Evolutionary conservation across 1,284 basidiomycete species (phyloP).

Genomic region (Moesziomyces parantarcticus): DNA sequence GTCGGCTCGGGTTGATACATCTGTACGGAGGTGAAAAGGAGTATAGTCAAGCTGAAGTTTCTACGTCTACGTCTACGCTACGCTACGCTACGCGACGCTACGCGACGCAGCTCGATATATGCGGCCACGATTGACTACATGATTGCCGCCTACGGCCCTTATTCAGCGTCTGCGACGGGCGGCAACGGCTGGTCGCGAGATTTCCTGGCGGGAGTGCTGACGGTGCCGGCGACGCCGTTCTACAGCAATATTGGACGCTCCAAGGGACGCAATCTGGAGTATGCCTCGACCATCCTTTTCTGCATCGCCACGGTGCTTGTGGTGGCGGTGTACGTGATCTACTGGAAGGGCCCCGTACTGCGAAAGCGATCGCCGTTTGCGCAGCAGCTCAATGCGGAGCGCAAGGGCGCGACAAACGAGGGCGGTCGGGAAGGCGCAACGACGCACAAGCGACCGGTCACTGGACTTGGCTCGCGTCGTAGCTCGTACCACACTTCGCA

Average conservation of each 20-base stretch:
- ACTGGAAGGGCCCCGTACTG: constrained; percentile 66
- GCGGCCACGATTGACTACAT: constrained; percentile 69
- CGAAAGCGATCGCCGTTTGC: constrained; percentile 46
- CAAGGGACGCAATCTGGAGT: constrained; percentile 62
- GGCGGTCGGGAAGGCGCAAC: constrained; percentile 23
- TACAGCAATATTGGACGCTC: constrained; percentile 66
- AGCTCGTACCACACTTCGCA: constrained; percentile 43
- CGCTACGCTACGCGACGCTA: too few relatives aligned
- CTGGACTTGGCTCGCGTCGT: constrained; percentile 28
- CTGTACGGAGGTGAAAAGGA: too few relatives aligned
- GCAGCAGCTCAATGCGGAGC: constrained; percentile 29
- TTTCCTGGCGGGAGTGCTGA: constrained; percentile 69
- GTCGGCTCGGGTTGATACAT: too few relatives aligned
- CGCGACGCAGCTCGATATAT: too few relatives aligned
- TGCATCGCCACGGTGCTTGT: constrained; percentile 68
- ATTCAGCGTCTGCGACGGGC: constrained; percentile 69
- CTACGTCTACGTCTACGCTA: too few relatives aligned
- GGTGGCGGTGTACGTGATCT: constrained; percentile 70
- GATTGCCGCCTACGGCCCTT: constrained; percentile 69
- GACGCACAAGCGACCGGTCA: constrained; percentile 27
- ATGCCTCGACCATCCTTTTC: constrained; percentile 69
- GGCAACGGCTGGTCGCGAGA: constrained; percentile 66
- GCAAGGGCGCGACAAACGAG: constrained; percentile 9
- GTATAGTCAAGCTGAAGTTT: too few relatives aligned
- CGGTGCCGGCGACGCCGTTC: constrained; percentile 69